Evolutionary conservation across 345 rosid genomes (phyloP).

Genomic region (Euphorbia tirucalli): DNA sequence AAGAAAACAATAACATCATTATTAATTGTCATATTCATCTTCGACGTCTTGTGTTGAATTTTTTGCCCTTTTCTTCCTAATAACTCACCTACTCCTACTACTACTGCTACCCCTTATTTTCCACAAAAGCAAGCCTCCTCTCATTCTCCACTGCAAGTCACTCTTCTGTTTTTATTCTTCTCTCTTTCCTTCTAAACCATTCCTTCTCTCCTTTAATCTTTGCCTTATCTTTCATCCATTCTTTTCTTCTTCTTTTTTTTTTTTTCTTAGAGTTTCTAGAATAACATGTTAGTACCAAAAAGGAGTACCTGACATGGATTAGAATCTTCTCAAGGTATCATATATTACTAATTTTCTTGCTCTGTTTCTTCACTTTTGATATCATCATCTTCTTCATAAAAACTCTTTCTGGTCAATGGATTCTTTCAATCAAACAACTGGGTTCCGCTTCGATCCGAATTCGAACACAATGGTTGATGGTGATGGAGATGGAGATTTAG

Average conservation of each 20-base stretch:
- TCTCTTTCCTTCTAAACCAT: constrained; percentile 13
- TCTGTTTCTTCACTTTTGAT: constrained; percentile 2
- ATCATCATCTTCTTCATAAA: constrained; percentile 1
- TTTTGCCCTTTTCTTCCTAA: too few species aligned
- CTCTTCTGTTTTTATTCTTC: constrained; percentile 9
- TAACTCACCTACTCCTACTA: constrained; percentile 44
- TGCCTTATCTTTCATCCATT: not conserved
- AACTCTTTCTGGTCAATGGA: constrained; percentile 34
- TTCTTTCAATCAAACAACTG: constrained; percentile 46
- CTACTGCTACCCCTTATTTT: too few species aligned
- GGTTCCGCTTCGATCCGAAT: constrained; percentile 39
- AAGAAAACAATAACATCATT: too few species aligned
- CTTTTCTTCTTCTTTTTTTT: too few species aligned
- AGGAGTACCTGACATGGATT: too few species aligned
- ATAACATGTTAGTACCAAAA: not conserved
- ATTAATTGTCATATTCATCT: too few species aligned
- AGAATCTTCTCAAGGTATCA: too few species aligned
- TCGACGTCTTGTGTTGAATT: constrained; percentile 2
- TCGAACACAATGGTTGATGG: constrained; percentile 27
- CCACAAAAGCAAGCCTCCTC: constrained; percentile 29
- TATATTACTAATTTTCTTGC: not conserved
- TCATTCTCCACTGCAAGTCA: constrained; percentile 25
- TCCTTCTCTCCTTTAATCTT: not conserved
- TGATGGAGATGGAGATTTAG: constrained; percentile 44
- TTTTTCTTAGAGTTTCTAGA: not conserved